These are phyloP conservation scores for Diplotaxis tenuifolia DNA, from an alignment of 345 rosid genomes.

Conservation along the genomic window DNA sequence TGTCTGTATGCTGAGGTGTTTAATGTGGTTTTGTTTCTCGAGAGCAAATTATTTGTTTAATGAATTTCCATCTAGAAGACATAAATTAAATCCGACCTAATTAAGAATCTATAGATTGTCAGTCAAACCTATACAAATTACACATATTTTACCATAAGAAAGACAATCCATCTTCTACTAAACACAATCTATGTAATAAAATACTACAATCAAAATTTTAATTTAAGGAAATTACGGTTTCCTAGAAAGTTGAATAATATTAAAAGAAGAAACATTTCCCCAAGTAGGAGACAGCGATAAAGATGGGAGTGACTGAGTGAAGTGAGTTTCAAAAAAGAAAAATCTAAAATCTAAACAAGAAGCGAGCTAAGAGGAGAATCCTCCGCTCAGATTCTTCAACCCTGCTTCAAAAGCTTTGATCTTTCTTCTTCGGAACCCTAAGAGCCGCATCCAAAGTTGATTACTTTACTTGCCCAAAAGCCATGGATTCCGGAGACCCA, in stretches of 20 bases:
- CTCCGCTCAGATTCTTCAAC: too few relatives aligned
- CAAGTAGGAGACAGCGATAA: conserved; percentile 38
- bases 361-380: conserved; percentile 12
- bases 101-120: background rate
- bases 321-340: background rate
- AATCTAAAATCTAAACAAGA: conserved; percentile 15
- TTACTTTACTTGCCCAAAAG: background rate
- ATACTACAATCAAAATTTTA: background rate
- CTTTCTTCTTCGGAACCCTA: background rate
- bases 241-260: conserved; percentile 31
- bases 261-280: conserved; percentile 29
- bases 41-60: too few relatives aligned
- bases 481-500: conserved; percentile 82
- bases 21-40: background rate
- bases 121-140: conserved; percentile 7
- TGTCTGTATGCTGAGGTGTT: background rate
- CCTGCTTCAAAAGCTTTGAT: background rate
- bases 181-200: background rate
- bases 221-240: background rate
- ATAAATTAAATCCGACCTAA: background rate
- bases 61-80: background rate
- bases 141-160: background rate
- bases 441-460: background rate
- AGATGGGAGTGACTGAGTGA: conserved; percentile 41
- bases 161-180: background rate